phyloP scores from a whole-genome alignment of 2,329 filamentous ascomycete genomes.

The Microsporum ferrugineum region DNA sequence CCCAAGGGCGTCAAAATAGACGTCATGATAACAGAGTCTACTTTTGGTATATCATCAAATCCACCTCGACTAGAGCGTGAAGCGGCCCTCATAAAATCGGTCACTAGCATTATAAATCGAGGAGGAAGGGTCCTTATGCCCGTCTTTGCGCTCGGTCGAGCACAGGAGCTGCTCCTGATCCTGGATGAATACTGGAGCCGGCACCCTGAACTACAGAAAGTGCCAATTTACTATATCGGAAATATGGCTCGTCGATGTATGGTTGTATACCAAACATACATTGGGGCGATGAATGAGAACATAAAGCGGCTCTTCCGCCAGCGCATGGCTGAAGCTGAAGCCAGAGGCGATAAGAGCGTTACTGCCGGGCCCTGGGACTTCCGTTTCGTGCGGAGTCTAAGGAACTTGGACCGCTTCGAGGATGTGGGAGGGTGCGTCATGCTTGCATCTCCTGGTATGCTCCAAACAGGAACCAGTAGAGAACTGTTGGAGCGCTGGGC shows the following conservation, averaged over 20 bases:
- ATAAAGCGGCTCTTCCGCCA: slow-evolving; percentile 93
- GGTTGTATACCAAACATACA: slow-evolving; percentile 97
- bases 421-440: slow-evolving; percentile 93
- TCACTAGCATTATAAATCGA: slow-evolving; percentile 80
- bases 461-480: slow-evolving; percentile 89
- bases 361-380: slow-evolving; percentile 81
- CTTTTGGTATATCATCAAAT: slow-evolving; percentile 90
- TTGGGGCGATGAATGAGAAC: slow-evolving; percentile 97
- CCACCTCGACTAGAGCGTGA: slow-evolving; percentile 84
- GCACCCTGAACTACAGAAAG: slow-evolving; percentile 75
- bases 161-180: slow-evolving; percentile 87
- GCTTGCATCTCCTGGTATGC: slow-evolving; percentile 94
- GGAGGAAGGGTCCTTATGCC: slow-evolving; percentile 89
- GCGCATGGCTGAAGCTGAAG: slow-evolving; percentile 81
- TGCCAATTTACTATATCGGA: slow-evolving; percentile 94
- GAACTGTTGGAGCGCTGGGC: slow-evolving; percentile 93
- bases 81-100: slow-evolving; percentile 86
- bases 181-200: slow-evolving; percentile 94
- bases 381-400: slow-evolving; percentile 80
- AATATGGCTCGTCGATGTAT: slow-evolving; percentile 94
- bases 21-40: slow-evolving; percentile 93
- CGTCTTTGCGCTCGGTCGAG: slow-evolving; percentile 85
- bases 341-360: slow-evolving; percentile 63
- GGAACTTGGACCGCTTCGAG: slow-evolving; percentile 89
- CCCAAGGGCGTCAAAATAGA: slow-evolving; percentile 84